phyloP scores from a whole-genome alignment of 495 filamentous ascomycete species.

The Xylona heveae region DNA sequence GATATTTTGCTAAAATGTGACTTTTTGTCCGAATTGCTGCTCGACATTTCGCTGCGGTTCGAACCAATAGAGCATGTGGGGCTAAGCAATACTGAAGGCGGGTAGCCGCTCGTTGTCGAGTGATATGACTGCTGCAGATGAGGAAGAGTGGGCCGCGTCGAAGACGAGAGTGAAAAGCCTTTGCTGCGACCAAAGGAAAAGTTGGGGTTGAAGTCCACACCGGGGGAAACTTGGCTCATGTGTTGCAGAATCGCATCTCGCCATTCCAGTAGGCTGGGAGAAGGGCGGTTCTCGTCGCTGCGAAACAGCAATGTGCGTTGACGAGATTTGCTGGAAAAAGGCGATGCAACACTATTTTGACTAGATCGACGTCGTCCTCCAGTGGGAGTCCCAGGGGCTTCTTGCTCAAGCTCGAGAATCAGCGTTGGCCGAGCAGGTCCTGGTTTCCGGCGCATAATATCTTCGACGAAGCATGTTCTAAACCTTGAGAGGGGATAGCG shows the following conservation, averaged over 20 bases:
- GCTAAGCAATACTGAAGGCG: neutral
- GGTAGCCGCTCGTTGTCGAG: neutral
- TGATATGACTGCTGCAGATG: neutral
- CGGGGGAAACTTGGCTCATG: too few relatives aligned
- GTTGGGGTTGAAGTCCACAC: neutral
- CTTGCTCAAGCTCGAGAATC: slow-evolving; percentile 3
- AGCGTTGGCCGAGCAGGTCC: slow-evolving; percentile 1
- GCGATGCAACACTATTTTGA: too few relatives aligned
- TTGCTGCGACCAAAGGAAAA: neutral
- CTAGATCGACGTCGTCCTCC: too few relatives aligned
- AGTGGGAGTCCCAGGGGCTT: neutral
- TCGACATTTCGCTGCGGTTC: slow-evolving; percentile 3
- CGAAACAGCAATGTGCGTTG: too few relatives aligned
- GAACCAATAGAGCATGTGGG: slow-evolving; percentile 1
- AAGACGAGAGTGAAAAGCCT: too few relatives aligned
- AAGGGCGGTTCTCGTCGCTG: too few relatives aligned
- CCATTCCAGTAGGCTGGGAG: too few relatives aligned
- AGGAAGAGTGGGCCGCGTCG: too few relatives aligned
- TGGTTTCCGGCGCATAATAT: neutral
- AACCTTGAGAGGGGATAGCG: slow-evolving; percentile 3
- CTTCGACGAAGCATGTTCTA: slow-evolving; percentile 2
- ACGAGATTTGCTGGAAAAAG: too few relatives aligned
- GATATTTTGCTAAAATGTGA: slow-evolving; percentile 2
- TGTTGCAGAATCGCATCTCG: too few relatives aligned
- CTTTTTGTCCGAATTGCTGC: slow-evolving; percentile 3